Base-by-base conservation (phyloP, 306 rosid genomes). In the Canavalia gladiata region DNA sequence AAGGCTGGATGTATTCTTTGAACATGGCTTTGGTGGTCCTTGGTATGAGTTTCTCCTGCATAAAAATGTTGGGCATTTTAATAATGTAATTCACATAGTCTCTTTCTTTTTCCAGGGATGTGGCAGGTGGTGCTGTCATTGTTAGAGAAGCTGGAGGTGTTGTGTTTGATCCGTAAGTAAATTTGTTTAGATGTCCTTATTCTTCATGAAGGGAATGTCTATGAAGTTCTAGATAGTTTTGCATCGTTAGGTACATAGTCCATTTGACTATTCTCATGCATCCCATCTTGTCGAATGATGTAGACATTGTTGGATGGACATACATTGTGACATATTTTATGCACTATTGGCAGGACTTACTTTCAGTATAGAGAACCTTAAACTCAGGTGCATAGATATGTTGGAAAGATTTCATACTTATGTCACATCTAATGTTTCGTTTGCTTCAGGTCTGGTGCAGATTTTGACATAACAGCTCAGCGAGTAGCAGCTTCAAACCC, bases 61-160 rank as follows among this genome's bases (percentile, higher is more conserved):
- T 62, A 18, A 62, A 25, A 62, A 25, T 57, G 56, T 57, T 55
- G 11, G 49, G 4, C 58, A 41, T 29, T 82, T 33, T 35, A 39
- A n/a, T 74, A 13, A 43, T 56, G 37, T 42, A 55, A 59, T 79
- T 83, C 72, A 77, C 80, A 62, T 47, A 68, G 65, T 35, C 81
- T 43, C 70, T 72, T 35, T 43, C 63, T 54, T 65, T 57, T 78
- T 77, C 66, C 87, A 95, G 99, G 99, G 99, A 95, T 87, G 99
- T 95, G 37, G 98, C 98, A 30, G 99, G 89, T n/a, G 99, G 97
- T 55, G 99, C 97, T 55, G 94, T 95, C 64, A 91, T 95, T 79
- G 96, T 95, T 49, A 89, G 87, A 46, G 99, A 95, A 92, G 99
- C 99, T 63, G 99, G 99, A 56, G 99, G 99, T 47, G 85, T 81